A percentile compares a stretch with the other conserved stretches of the same genome.
Evolutionary conservation across 345 rosid genomes (phyloP).

Genomic region (Corchorus capsularis): DNA sequence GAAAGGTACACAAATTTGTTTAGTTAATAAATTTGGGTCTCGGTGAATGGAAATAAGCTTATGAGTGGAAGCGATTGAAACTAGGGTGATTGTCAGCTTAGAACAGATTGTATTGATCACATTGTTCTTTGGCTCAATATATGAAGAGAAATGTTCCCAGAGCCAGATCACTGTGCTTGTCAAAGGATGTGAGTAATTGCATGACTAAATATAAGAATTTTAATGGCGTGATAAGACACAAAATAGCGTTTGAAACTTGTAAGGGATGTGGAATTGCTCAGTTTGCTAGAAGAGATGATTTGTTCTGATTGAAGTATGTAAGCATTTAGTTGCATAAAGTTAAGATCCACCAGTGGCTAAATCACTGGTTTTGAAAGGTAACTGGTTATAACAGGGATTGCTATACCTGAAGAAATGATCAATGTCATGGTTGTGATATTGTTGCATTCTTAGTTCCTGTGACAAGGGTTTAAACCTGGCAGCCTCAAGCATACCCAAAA

Average conservation of each 20-base stretch:
- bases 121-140: constrained; percentile 11
- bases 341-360: background rate
- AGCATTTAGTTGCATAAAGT: background rate
- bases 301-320: background rate
- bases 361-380: background rate
- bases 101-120: background rate
- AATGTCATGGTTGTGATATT: background rate
- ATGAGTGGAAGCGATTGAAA: background rate
- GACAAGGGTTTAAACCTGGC: no score
- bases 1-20: background rate
- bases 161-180: background rate
- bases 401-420: background rate
- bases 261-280: background rate
- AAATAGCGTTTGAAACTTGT: background rate
- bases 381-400: background rate
- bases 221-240: background rate
- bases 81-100: background rate
- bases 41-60: background rate
- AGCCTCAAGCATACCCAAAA: no score
- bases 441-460: background rate
- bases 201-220: background rate
- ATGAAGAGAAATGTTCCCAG: background rate
- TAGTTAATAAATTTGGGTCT: background rate
- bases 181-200: background rate
- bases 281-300: background rate